These are phyloP conservation scores for Sphagnum magellanicum DNA, from an alignment of 228 moss, liverwort and hornwort genomes.

Conservation along the genomic window DNA sequence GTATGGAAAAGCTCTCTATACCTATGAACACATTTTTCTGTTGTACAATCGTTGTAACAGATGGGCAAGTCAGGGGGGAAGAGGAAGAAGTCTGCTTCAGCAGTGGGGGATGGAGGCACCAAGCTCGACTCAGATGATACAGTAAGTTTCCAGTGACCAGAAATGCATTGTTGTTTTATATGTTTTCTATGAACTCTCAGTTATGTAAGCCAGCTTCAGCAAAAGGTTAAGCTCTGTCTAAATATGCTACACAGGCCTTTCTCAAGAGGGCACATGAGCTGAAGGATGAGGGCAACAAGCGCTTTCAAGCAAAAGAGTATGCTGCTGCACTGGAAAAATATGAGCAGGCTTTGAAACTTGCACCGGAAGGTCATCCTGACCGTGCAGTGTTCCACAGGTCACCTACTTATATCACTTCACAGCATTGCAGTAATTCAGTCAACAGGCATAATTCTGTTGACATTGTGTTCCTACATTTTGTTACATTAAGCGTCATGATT, in stretches of 20 bases:
- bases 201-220: not conserved
- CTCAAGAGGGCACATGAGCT: conserved; percentile 46
- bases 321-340: conserved; percentile 30
- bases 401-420: not conserved
- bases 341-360: conserved; percentile 37
- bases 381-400: conserved; percentile 52
- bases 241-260: conserved; percentile 17
- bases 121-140: conserved; percentile 50
- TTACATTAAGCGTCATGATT: too few species aligned
- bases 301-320: conserved; percentile 46
- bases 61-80: conserved; percentile 38
- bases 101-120: conserved; percentile 30
- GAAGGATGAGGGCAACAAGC: conserved; percentile 46
- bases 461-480: too few species aligned
- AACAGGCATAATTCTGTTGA: not conserved
- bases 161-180: not conserved
- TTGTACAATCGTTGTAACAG: conserved; percentile 10
- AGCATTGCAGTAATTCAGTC: not conserved
- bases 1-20: too few species aligned
- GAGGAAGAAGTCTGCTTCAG: conserved; percentile 29
- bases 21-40: too few species aligned
- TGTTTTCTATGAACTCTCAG: not conserved
- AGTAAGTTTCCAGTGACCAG: conserved; percentile 9
- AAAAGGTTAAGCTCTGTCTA: not conserved
- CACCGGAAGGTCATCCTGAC: conserved; percentile 45